Evolutionary conservation across 2,329 filamentous ascomycete species (phyloP).

Genomic region (Xylaria arbuscula): DNA sequence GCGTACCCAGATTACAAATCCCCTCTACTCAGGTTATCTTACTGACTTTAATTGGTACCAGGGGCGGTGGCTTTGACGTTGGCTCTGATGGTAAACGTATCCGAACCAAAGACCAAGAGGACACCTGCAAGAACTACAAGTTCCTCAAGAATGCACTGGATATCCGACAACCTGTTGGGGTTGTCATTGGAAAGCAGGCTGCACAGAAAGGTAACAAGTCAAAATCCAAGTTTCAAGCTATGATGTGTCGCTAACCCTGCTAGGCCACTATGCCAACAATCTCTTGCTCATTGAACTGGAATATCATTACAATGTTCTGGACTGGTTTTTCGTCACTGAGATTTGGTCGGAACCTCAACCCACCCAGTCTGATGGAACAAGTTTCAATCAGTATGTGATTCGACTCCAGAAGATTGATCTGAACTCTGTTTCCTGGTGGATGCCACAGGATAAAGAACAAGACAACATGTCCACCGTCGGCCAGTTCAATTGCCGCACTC

Average conservation of each 20-base stretch:
- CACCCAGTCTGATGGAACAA: conserved; percentile 50
- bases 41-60: conserved; percentile 21
- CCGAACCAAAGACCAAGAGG: conserved; percentile 60
- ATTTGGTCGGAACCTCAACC: conserved; percentile 72
- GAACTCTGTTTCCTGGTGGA: conserved; percentile 68
- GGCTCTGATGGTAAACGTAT: conserved; percentile 58
- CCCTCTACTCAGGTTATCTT: too few species aligned
- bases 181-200: conserved; percentile 33
- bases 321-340: conserved; percentile 74
- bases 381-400: conserved; percentile 60
- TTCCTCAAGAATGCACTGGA: conserved; percentile 60
- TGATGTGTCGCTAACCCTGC: conserved; percentile 7
- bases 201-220: conserved; percentile 2
- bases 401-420: conserved; percentile 73
- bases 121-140: conserved; percentile 51
- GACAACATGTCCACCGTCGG: conserved; percentile 49
- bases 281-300: conserved; percentile 61
- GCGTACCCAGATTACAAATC: conserved; percentile 46
- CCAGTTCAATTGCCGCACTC: conserved; percentile 43
- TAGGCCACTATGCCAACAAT: conserved; percentile 58
- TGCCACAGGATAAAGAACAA: conserved; percentile 49
- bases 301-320: conserved; percentile 72
- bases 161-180: conserved; percentile 19
- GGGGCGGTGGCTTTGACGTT: conserved; percentile 38
- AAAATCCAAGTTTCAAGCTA: background rate